Base-by-base conservation (phyloP, 1,139 yeast species). In the Yamadazyma dendronema region DNA sequence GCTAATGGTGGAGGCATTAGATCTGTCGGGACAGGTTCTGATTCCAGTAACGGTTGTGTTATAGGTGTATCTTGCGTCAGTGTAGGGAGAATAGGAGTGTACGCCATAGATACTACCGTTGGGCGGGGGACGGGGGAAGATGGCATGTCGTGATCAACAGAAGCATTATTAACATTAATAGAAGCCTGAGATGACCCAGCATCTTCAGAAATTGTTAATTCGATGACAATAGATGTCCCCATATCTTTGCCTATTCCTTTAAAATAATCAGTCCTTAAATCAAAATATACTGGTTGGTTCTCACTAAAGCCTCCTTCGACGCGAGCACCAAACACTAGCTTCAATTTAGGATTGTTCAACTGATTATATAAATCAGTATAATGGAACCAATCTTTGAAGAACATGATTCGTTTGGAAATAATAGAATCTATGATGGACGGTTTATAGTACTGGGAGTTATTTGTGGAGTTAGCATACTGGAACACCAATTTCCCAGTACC, bases 361-460 rank as follows among this genome's bases (percentile, higher is more conserved):
- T 12, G n/a, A 6, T 24, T 24, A 24, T 24, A 24, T n/a, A 24
- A 24, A 24, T 12, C 27, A 12, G n/a, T 14, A 13, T 12, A 26
- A 26, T 26, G 17, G 17, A 26, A 61, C 73, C 73, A 67, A 41
- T 67, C 74, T 28, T 54, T 56, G 48, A 57, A 67, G 38, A 70
- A 65, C 4, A 63, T 37, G 3, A 66, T 41, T 28, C 67, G 49
- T 3, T 60, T 48, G 1, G 60, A 52, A 16, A 65, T 43, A 12
- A 52, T 49, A 12, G 59, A 43, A 23, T 58, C 57, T 28, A 53
- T 32, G 3, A 38, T 29, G 4, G 30, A 28, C 19, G 35, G 38
- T 13, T 37, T 38, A 4, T 19, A 9, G 6, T 7, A 19, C 6
- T 28, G 25, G 13, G 33, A 28, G 8, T 21, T 21, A 3, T 8